phyloP scores from a whole-genome alignment of 2,329 filamentous ascomycete species.

The Passalora sequoiae region DNA sequence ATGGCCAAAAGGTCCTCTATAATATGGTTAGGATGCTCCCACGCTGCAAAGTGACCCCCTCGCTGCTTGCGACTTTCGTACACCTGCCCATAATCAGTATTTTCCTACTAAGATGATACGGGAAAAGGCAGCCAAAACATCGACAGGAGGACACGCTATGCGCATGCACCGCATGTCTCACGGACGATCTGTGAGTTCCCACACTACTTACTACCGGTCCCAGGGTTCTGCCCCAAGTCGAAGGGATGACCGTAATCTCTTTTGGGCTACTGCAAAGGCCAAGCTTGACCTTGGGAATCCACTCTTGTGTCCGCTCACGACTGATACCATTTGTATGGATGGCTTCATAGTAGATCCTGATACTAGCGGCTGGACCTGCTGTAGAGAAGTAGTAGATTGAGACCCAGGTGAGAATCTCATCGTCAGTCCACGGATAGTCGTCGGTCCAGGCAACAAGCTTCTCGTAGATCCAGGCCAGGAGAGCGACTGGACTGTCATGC shows the following conservation, averaged over 20 bases:
- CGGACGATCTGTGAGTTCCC: too few relatives aligned
- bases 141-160: too few relatives aligned
- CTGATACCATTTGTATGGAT: slow-evolving; percentile 36
- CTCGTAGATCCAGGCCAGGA: slow-evolving; percentile 76
- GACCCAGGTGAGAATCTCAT: slow-evolving; percentile 71
- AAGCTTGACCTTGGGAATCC: slow-evolving; percentile 46
- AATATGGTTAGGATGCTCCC: slow-evolving; percentile 33
- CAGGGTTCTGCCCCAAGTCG: slow-evolving; percentile 54
- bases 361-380: slow-evolving; percentile 62
- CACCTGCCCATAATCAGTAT: too few relatives aligned
- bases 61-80: slow-evolving; percentile 47
- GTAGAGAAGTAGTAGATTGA: slow-evolving; percentile 66
- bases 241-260: slow-evolving; percentile 53
- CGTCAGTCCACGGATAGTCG: slow-evolving; percentile 65
- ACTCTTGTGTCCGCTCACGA: slow-evolving; percentile 37
- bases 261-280: slow-evolving; percentile 54
- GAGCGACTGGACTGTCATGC: slow-evolving; percentile 62
- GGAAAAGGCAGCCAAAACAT: too few relatives aligned
- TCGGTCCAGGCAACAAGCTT: slow-evolving; percentile 76
- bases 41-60: slow-evolving; percentile 57
- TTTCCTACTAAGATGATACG: too few relatives aligned
- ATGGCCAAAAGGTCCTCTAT: slow-evolving; percentile 17
- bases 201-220: too few relatives aligned
- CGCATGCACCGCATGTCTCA: too few relatives aligned
- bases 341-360: slow-evolving; percentile 68